A percentile compares a stretch with the other conserved stretches of the same genome.
Evolutionary conservation across 768 basidiomycete genomes (phyloP).

Genomic region (Hydnomerulius pinastri): DNA sequence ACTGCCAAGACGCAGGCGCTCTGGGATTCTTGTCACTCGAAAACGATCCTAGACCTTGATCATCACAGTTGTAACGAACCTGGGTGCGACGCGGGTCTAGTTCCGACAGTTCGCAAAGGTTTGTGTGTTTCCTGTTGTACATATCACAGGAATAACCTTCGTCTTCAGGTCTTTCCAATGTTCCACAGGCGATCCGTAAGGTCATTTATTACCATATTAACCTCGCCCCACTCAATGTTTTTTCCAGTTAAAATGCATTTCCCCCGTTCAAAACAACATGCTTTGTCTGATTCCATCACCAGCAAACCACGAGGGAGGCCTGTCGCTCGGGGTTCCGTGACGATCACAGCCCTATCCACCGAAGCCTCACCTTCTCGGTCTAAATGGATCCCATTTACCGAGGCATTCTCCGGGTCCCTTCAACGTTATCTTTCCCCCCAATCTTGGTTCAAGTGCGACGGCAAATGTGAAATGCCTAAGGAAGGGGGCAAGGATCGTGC

Average conservation of each 20-base stretch:
- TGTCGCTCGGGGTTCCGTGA: slow-evolving; percentile 6
- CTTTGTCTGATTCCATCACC: neutral
- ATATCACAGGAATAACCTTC: neutral
- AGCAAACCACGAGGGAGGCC: slow-evolving; percentile 14
- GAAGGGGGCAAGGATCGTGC: slow-evolving; percentile 11
- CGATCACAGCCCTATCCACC: slow-evolving; percentile 16
- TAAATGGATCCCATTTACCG: slow-evolving; percentile 12
- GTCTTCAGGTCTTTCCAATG: neutral
- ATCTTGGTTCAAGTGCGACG: slow-evolving; percentile 18
- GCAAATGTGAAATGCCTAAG: slow-evolving; percentile 9
- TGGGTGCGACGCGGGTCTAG: neutral
- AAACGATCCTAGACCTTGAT: slow-evolving; percentile 32
- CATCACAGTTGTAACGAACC: slow-evolving; percentile 28
- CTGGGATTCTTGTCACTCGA: slow-evolving; percentile 32
- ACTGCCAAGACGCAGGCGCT: slow-evolving; percentile 19
- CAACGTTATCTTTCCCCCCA: slow-evolving; percentile 23
- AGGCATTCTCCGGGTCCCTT: neutral
- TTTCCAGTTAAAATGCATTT: slow-evolving; percentile 3
- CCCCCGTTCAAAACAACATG: neutral
- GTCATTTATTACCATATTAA: neutral
- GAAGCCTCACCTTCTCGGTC: slow-evolving; percentile 16
- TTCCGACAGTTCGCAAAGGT: slow-evolving; percentile 11
- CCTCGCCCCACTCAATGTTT: neutral
- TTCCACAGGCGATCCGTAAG: slow-evolving; percentile 11
- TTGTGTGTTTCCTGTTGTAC: neutral